phyloP scores from a whole-genome alignment of 192 early-diverging fungal species.

The Funneliformis mosseae region DNA sequence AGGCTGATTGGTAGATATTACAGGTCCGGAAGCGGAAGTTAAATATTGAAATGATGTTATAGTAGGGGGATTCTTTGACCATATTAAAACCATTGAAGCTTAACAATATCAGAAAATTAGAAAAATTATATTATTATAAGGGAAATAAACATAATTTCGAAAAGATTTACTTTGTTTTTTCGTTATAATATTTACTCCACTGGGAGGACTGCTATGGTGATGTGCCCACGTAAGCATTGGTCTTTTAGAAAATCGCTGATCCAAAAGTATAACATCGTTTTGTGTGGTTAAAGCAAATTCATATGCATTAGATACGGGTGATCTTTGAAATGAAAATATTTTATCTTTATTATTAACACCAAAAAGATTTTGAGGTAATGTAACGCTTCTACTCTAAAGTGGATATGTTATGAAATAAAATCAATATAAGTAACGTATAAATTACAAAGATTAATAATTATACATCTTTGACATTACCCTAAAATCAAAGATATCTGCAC shows the following conservation, averaged over 20 bases:
- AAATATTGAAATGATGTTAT: constrained; percentile 10
- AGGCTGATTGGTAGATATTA: neutral
- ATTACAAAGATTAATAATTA: neutral
- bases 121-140: neutral
- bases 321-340: constrained; percentile 27
- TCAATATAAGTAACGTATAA: neutral
- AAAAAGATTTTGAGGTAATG: neutral
- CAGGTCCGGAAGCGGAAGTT: neutral
- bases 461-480: constrained; percentile 12
- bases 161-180: constrained; percentile 17
- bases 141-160: neutral
- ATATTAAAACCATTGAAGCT: constrained; percentile 7
- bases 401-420: neutral
- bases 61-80: constrained; percentile 14
- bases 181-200: constrained; percentile 1
- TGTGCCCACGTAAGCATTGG: constrained; percentile 13
- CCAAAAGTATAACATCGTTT: constrained; percentile 12
- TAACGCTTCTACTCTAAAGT: neutral
- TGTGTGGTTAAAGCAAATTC: constrained; percentile 9
- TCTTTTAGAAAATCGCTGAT: constrained; percentile 34
- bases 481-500: constrained; percentile 21
- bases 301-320: neutral
- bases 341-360: neutral
- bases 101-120: neutral
- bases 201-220: neutral